These are phyloP conservation scores for Halophytophthora batemanensis DNA, from an alignment of 352 stramenopile genomes.

Conservation along the genomic window DNA sequence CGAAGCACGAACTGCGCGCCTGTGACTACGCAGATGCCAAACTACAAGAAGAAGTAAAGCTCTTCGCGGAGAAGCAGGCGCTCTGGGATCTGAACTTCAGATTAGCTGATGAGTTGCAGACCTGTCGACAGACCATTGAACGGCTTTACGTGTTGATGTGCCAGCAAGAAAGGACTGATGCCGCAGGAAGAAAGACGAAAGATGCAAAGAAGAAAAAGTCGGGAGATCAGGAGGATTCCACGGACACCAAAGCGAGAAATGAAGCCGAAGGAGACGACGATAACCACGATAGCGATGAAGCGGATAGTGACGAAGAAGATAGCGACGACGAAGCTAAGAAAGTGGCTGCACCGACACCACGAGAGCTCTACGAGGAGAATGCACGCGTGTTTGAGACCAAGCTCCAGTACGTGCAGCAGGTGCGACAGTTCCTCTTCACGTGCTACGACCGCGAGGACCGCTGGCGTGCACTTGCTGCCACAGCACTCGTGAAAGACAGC, in stretches of 20 bases:
- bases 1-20: constrained; percentile 44
- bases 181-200: neutral
- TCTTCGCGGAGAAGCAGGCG: constrained; percentile 61
- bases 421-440: constrained; percentile 50
- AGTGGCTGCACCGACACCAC: constrained; percentile 4
- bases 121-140: constrained; percentile 38
- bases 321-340: constrained; percentile 1
- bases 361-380: constrained; percentile 36
- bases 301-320: neutral
- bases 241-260: neutral
- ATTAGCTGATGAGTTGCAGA: constrained; percentile 42
- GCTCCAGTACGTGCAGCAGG: constrained; percentile 38
- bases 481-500: constrained; percentile 51
- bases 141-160: constrained; percentile 36
- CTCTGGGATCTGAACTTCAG: constrained; percentile 54
- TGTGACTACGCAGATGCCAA: constrained; percentile 40
- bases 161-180: neutral
- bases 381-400: constrained; percentile 48
- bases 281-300: neutral
- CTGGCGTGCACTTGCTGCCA: constrained; percentile 46
- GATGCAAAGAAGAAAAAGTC: neutral
- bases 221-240: neutral
- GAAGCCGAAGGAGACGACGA: neutral
- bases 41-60: constrained; percentile 49
- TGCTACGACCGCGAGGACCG: constrained; percentile 69